These are phyloP conservation scores for Cytospora chrysosperma DNA, from an alignment of 2,329 filamentous ascomycete species.

Conservation along the genomic window DNA sequence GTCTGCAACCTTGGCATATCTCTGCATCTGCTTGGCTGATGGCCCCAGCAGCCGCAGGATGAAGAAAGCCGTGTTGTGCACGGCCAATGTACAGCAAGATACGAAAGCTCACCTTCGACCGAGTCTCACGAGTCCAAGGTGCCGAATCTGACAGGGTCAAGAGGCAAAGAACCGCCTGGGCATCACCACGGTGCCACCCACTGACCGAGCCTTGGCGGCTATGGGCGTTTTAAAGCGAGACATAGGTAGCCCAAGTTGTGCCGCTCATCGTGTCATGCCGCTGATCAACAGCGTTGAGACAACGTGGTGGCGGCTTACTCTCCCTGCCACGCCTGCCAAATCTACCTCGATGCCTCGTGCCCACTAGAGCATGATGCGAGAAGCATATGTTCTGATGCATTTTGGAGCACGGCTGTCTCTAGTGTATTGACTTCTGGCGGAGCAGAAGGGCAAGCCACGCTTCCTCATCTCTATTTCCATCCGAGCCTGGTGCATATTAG, in stretches of 20 bases:
- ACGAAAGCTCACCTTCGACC: neutral
- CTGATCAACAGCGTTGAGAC: constrained; percentile 5
- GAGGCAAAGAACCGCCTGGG: too few species aligned
- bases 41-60: too few species aligned
- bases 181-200: neutral
- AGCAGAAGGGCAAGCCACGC: neutral
- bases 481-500: neutral
- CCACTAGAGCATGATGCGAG: neutral
- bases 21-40: neutral
- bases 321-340: neutral
- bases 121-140: neutral
- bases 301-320: neutral
- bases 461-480: neutral
- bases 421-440: neutral
- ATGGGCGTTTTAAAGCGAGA: neutral
- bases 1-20: neutral
- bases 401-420: neutral
- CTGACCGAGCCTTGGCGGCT: neutral
- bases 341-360: neutral
- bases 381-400: too few species aligned
- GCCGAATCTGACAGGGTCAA: neutral
- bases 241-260: neutral
- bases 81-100: neutral
- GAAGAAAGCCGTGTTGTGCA: neutral
- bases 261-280: constrained; percentile 11